Base-by-base conservation (phyloP, 164 flowering plant species). In the Magnolia kwangsiensis region DNA sequence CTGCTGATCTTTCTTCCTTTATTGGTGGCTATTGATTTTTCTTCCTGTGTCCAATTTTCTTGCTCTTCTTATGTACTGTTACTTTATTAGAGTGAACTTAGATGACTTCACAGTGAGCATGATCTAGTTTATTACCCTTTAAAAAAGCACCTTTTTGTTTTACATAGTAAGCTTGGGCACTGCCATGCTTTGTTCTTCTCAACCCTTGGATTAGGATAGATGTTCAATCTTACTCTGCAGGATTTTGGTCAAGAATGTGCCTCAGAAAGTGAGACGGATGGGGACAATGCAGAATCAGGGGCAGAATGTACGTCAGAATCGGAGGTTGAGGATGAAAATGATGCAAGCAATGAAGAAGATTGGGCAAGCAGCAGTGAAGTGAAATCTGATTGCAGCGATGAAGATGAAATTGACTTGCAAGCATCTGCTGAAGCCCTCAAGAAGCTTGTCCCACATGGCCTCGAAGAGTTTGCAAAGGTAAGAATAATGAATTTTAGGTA, bases 391-490 rank as follows among this genome's bases (percentile, higher is more conserved):
- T 69, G 84, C 27, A 89, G 90, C 82, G 98, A 91, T 80, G 89
- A 84, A 77, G 97, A 90, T 72, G 97, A 84, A 75, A 80, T 71
- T 81, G 90, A 88, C 79, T 79, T 81, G 73, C 82, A 79, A 74
- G 90, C 88, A 71, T 81, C 92, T 77, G 95, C 91, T 74, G 97
- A 88, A 81, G 95, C 88, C 69, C 88, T 94, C 37, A 90, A 85
- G 83, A 92, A 94, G 86, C 94, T 94, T 67, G 78, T 91, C 59
- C 97, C 99, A 1, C 82, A 58, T 78, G 83, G 82, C 75, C 81
- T 90, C 63, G 93, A 91, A 78, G 93, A 88, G 1, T 87, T 93
- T 83, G 97, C 80, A 75, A 89, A 91, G 93, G 98, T 92, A 86
- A 71, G 64, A 59, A 16, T 50, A 10, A 9, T 16, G 50, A 51